Evolutionary conservation across 106 monocot genomes (phyloP), one percentile per base, ranked within the genome.

Genomic region (Dactylorhiza incarnata): DNA sequence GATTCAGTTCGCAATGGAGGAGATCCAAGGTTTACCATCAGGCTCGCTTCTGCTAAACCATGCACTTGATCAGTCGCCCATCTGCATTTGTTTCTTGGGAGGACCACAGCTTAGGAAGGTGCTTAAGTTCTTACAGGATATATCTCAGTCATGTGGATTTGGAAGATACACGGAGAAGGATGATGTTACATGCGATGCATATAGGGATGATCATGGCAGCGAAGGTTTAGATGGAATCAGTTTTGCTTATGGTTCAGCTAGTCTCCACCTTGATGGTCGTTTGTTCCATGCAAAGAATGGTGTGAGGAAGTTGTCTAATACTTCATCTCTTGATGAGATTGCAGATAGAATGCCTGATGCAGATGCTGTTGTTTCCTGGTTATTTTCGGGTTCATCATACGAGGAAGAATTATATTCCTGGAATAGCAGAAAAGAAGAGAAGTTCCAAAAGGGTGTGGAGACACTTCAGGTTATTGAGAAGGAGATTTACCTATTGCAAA

Each of bases 51-150:
- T 90, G 23, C 61, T 90, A 71, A 83, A 86, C 71, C 81, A 76
- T 51, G 82, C 74, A 44, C 47, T 89, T 13, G 87, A 90, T 53
- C 85, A 86, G 62, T 89, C 87, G 24, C 90, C 89, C 29, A 53
- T 85, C 49, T 85, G 89, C 77, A 84, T 96, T 51, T 90, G 89
- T 80, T 91, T 96, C 49, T 78, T 96, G 74, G 84, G 76, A 24
- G 81, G 80, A 81, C 71, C 79, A 47, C 85, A 89, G 70, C 93
- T 96, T 62, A 83, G 79, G 67, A 87, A 93, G 68, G 72, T 93
- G 15, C 74, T 89, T 50, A 90, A 93, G 46, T 96, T 91, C 75
- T 81, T 96, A 75, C 96, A 93, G 81, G 96, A 96, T 9, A 79
- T 96, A 23, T 87, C 79, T 52, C 93, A 96, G 68, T 83, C 88